A percentile compares a stretch with the other conserved stretches of the same genome.
These are phyloP conservation scores for Nannochloropsis granulata DNA, from an alignment of 108 stramenopile species.

Conservation along the genomic window DNA sequence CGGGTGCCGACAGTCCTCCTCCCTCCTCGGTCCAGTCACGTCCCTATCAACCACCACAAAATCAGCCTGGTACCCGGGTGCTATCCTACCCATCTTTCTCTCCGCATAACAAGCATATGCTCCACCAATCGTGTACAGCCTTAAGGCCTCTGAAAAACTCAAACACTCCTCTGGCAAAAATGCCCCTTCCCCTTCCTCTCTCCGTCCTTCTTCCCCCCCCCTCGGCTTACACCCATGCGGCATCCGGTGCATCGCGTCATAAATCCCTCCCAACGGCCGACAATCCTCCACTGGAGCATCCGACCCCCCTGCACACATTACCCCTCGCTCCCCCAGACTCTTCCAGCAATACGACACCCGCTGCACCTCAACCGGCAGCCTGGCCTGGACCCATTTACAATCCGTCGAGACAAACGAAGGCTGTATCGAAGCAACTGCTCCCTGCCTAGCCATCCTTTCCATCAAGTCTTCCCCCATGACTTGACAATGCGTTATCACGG, in stretches of 20 bases:
- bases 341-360: constrained; percentile 27
- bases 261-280: constrained; percentile 22
- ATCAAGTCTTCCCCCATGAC: constrained; percentile 27
- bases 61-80: constrained; percentile 15
- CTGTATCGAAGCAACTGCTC: constrained; percentile 33
- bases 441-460: constrained; percentile 8
- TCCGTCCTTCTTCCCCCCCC: not conserved
- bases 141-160: constrained; percentile 31
- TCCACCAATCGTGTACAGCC: constrained; percentile 33
- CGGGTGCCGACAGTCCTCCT: not conserved
- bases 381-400: constrained; percentile 14
- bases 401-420: constrained; percentile 41
- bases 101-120: constrained; percentile 21
- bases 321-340: constrained; percentile 18
- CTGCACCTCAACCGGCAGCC: constrained; percentile 2
- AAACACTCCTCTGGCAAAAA: constrained; percentile 23
- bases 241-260: constrained; percentile 26
- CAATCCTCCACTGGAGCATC: constrained; percentile 32
- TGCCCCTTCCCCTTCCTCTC: not conserved
- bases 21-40: not conserved
- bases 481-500: constrained; percentile 42
- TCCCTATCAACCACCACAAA: constrained; percentile 16
- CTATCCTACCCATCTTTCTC: constrained; percentile 1
- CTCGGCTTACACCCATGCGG: not conserved
- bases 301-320: constrained; percentile 35